Base-by-base conservation (phyloP, 768 basidiomycete genomes). In the Sutorius australiensis region DNA sequence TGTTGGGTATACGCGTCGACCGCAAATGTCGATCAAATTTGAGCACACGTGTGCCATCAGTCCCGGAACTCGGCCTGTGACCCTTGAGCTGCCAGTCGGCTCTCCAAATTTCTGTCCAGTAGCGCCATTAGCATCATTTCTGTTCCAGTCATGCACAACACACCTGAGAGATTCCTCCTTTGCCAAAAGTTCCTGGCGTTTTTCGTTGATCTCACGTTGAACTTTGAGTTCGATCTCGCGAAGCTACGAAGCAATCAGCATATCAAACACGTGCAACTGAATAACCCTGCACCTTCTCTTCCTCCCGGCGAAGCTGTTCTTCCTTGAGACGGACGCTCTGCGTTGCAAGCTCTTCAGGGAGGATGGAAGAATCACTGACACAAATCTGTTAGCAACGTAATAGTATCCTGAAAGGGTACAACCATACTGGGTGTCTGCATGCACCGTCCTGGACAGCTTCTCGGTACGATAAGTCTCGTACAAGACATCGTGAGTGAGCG, bases 401-500 rank as follows among this genome's bases (percentile, higher is more conserved):
- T 16, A 49, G 32, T n/a, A 10, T 31, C 28, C 13, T 19, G 44
- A 48, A 37, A 19, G 24, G 14, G 39, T 31, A 40, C 46, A 56
- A 56, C 32, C 75, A 58, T 74, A 88, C 84, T 86, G 80, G 13
- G 88, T 77, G 61, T 89, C 89, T 2, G 87, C 59, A 63, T 93
- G 83, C 37, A 98, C 92, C 3, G 89, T 92, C 63, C 91, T 80
- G 5, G 94, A 97, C 19, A 98, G 77, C 64, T 98, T 97, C 81
- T 98, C 95, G 6, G 94, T 95, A 77, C 95, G 92, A 71, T 95
- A 98, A 30, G 93, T 94, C 73, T 97, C 93, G 68, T 95, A 95
- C 56, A 99, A 76, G 54, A 93, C 83, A 66, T 98, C 97, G 66
- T 95, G 89, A 0, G 92, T 95, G 68, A 95, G 73, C 17, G 89